Evolutionary conservation across 805 yeast genomes (phyloP).

Genomic region (Barnettozyma salicaria): DNA sequence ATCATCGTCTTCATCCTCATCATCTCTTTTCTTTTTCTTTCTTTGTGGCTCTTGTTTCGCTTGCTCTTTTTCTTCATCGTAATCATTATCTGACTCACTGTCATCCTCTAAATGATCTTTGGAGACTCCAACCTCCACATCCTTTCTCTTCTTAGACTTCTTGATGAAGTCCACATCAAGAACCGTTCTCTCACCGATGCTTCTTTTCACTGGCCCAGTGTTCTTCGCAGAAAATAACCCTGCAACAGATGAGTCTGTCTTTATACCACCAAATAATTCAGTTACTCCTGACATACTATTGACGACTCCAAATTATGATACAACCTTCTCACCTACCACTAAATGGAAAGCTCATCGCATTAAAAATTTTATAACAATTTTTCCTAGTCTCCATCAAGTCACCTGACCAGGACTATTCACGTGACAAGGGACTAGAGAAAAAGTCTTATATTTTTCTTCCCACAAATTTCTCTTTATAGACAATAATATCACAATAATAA

Average conservation of each 20-base stretch:
- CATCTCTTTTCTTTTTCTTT: constrained; percentile 20
- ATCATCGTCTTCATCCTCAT: constrained; percentile 36
- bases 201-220: constrained; percentile 45
- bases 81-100: constrained; percentile 20
- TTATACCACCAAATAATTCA: constrained; percentile 28
- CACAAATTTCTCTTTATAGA: constrained; percentile 8
- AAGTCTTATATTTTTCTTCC: constrained; percentile 1
- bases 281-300: constrained; percentile 28
- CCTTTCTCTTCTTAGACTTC: constrained; percentile 7
- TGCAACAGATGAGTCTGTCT: constrained; percentile 29
- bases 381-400: no score
- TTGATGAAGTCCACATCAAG: constrained; percentile 14
- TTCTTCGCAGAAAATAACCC: constrained; percentile 33
- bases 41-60: constrained; percentile 9
- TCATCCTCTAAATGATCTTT: constrained; percentile 8
- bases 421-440: not conserved
- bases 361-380: constrained; percentile 1
- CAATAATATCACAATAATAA: constrained; percentile 10
- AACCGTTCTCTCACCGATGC: constrained; percentile 30
- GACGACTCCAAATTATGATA: not conserved
- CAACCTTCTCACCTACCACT: not conserved
- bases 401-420: no score
- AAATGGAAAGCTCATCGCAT: constrained; percentile 17
- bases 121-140: constrained; percentile 17
- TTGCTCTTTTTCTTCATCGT: constrained; percentile 23